Evolutionary conservation across 176 grass and related monocot species (phyloP).

Genomic region (Hsuehochloa calcarea): DNA sequence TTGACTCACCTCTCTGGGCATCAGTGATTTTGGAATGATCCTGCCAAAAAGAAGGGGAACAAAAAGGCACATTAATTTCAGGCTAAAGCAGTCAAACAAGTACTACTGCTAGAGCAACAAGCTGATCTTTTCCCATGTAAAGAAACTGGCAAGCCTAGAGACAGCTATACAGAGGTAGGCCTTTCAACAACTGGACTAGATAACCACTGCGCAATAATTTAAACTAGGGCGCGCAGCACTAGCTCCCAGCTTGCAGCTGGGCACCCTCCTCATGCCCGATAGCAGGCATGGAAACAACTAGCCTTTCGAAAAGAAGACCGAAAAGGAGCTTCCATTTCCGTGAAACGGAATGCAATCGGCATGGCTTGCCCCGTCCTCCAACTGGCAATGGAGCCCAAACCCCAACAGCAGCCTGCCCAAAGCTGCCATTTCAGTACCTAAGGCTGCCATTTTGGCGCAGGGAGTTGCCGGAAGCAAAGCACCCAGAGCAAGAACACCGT

Average conservation of each 20-base stretch:
- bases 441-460: constrained; percentile 45
- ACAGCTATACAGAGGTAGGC: background rate
- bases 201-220: constrained; percentile 7
- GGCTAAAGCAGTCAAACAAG: constrained; percentile 45
- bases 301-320: constrained; percentile 53
- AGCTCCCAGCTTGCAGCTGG: constrained; percentile 17
- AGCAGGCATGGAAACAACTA: constrained; percentile 32
- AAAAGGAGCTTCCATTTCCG: constrained; percentile 50
- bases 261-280: background rate
- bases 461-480: constrained; percentile 40
- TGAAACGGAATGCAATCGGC: constrained; percentile 39
- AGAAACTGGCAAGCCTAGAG: constrained; percentile 26
- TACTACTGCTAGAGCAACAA: background rate
- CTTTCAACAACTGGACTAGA: constrained; percentile 25
- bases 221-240: background rate
- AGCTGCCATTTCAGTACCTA: constrained; percentile 22
- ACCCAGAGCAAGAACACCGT: background rate
- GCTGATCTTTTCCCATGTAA: constrained; percentile 39
- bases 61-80: constrained; percentile 42
- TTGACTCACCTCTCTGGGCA: constrained; percentile 88
- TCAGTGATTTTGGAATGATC: constrained; percentile 75
- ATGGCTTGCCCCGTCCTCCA: constrained; percentile 28
- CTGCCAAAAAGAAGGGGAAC: constrained; percentile 40
- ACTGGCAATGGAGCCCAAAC: constrained; percentile 38
- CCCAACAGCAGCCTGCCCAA: constrained; percentile 25